Conservation (phyloP, 257 asterid species). For the Primulina huaijiensis region DNA sequence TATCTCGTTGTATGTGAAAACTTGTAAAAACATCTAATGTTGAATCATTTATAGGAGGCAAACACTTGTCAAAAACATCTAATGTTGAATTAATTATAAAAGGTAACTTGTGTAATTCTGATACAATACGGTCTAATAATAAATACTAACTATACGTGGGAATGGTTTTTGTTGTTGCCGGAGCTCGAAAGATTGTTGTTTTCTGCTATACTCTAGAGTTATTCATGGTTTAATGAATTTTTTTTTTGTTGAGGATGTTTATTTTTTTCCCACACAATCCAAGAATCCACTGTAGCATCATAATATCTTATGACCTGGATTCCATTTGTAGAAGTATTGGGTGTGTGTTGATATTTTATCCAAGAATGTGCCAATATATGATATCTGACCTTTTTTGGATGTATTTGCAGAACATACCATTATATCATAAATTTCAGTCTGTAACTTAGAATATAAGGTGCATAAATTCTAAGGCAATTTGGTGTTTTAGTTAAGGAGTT, state of each 20-base stretch:
- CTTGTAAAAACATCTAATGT: slow-evolving; percentile 8
- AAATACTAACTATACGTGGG: slow-evolving; percentile 6
- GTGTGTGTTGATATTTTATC: background rate
- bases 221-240: background rate
- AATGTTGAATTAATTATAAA: background rate
- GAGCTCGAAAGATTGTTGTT: background rate
- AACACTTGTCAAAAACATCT: slow-evolving; percentile 5
- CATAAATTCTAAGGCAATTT: slow-evolving; percentile 13
- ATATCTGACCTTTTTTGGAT: slow-evolving; percentile 9
- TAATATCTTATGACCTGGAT: slow-evolving; percentile 17
- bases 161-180: background rate
- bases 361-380: slow-evolving; percentile 7
- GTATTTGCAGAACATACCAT: background rate
- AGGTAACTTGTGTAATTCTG: too few species aligned
- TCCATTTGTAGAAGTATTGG: background rate
- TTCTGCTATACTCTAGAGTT: background rate
- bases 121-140: background rate
- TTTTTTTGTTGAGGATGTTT: slow-evolving; percentile 14
- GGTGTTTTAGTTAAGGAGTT: background rate
- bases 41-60: background rate
- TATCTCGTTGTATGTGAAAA: slow-evolving; percentile 18
- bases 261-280: slow-evolving; percentile 16
- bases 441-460: slow-evolving; percentile 3
- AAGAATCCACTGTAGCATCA: slow-evolving; percentile 2
- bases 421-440: background rate